Base-by-base conservation (phyloP, 2,329 filamentous ascomycete genomes). In the Fusarium luffae region DNA sequence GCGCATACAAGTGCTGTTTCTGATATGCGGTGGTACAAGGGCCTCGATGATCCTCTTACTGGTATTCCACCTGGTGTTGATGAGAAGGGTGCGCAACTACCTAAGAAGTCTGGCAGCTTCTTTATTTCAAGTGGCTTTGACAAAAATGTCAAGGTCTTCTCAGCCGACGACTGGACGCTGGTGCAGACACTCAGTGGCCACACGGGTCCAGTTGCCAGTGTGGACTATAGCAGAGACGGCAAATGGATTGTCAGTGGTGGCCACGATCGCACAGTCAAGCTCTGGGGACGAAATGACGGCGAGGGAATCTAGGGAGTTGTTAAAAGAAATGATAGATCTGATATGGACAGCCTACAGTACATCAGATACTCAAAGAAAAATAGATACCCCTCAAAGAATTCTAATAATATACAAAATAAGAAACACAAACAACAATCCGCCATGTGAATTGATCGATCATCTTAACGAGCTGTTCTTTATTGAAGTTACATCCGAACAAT, bases 211-310 rank as follows among this genome's bases (percentile, higher is more conserved):
- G 94, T 99, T 13, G 88, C 97, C 54, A 97, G 93, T 72, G 92
- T 93, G 14, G 96, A 99, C 82, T 89, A 97, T 55, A 97, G 92
- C 76, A 85, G 86, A 68, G 93, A 98, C 79, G 92, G 90, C 11
- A 91, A 86, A 77, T 99, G 94, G 93, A 97, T 99, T 79, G 92
- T 95, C 25, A 98, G 94, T 78, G 94, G 93, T 71, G 94, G 96
- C 5, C 93, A 97, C 77, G 96, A 99, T 80, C 88, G 94, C 56
- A 98, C 95, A 3, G 93, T 98, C 52, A 99, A 99, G 84, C 84
- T 99, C 4, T 99, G 96, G 96, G 93, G 93, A 7, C 88, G 94
- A 69, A 95, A 97, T 70, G 92, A 93, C 77, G 87, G 87, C 59
- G 85, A 90, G 71, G 81, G 81, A 25, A 71, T 88, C 32, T 88